phyloP scores from a whole-genome alignment of 225 moss, liverwort and hornwort species.

The Polytrichum formosum region DNA sequence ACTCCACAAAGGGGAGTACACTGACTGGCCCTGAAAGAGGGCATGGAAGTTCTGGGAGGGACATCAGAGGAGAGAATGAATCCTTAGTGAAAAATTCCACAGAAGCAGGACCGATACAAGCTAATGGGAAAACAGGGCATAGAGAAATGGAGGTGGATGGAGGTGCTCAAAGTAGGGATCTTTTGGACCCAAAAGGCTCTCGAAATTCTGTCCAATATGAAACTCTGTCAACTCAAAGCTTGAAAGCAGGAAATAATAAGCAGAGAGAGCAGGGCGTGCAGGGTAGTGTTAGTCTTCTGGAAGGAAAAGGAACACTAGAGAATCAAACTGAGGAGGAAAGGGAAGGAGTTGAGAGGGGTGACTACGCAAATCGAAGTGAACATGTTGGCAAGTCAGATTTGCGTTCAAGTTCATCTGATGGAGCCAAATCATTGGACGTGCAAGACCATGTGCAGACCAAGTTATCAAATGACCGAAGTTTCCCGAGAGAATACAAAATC shows the following conservation, averaged over 20 bases:
- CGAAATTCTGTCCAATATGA: slow-evolving; percentile 23
- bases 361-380: slow-evolving; percentile 25
- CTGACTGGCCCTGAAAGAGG: slow-evolving; percentile 8
- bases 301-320: not conserved
- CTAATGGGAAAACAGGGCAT: slow-evolving; percentile 28
- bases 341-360: slow-evolving; percentile 31
- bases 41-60: slow-evolving; percentile 14
- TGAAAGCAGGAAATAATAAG: slow-evolving; percentile 39
- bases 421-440: slow-evolving; percentile 28
- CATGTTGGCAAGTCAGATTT: slow-evolving; percentile 18
- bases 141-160: slow-evolving; percentile 38
- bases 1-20: slow-evolving; percentile 22
- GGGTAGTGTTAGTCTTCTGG: not conserved
- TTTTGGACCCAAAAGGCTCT: slow-evolving; percentile 30
- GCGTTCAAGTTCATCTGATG: slow-evolving; percentile 24
- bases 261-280: slow-evolving; percentile 30
- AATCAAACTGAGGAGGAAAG: slow-evolving; percentile 15
- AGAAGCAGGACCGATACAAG: slow-evolving; percentile 15
- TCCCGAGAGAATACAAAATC: slow-evolving; percentile 40
- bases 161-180: slow-evolving; percentile 39
- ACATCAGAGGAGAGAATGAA: slow-evolving; percentile 14
- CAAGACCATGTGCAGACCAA: slow-evolving; percentile 34
- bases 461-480: slow-evolving; percentile 36
- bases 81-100: slow-evolving; percentile 11
- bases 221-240: slow-evolving; percentile 13